A percentile compares a stretch with the other conserved stretches of the same genome.
Conservation (phyloP, 176 grass and related monocot genomes). For the Leersia perrieri region DNA sequence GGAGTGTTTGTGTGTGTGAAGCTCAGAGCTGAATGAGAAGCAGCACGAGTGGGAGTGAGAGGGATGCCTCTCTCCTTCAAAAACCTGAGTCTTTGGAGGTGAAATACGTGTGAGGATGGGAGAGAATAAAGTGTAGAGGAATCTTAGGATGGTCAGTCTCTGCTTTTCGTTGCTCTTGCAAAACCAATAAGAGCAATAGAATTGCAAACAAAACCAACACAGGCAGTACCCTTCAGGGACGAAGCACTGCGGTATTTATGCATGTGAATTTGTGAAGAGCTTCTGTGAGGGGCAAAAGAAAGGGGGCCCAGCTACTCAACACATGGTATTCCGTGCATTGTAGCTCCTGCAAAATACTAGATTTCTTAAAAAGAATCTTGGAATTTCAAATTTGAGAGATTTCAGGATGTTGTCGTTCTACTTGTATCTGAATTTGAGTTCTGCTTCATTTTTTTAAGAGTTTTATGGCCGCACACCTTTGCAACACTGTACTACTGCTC, state of each 20-base stretch:
- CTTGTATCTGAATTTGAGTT: neutral
- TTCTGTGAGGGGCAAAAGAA: too few relatives aligned
- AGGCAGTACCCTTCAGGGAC: neutral
- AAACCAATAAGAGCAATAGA: slow-evolving; percentile 20
- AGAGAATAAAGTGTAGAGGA: slow-evolving; percentile 44
- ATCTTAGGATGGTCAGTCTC: slow-evolving; percentile 50
- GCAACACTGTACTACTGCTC: slow-evolving; percentile 12
- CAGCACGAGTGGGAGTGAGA: neutral
- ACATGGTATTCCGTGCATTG: neutral
- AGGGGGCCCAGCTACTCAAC: slow-evolving; percentile 1
- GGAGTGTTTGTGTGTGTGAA: neutral
- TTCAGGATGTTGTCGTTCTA: neutral
- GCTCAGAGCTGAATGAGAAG: neutral
- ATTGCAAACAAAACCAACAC: slow-evolving; percentile 20
- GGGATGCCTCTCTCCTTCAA: slow-evolving; percentile 14
- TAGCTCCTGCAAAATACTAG: neutral
- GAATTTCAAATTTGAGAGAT: neutral
- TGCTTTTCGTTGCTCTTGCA: slow-evolving; percentile 42
- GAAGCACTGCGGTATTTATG: slow-evolving; percentile 21
- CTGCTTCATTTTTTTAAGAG: neutral
- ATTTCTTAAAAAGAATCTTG: neutral
- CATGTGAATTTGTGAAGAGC: slow-evolving; percentile 24
- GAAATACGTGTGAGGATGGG: slow-evolving; percentile 33
- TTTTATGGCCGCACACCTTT: neutral
- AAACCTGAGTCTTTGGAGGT: slow-evolving; percentile 27